A percentile compares a stretch with the other conserved stretches of the same genome.
Conservation (phyloP, 805 yeast genomes). For the Candida xyloterini region DNA sequence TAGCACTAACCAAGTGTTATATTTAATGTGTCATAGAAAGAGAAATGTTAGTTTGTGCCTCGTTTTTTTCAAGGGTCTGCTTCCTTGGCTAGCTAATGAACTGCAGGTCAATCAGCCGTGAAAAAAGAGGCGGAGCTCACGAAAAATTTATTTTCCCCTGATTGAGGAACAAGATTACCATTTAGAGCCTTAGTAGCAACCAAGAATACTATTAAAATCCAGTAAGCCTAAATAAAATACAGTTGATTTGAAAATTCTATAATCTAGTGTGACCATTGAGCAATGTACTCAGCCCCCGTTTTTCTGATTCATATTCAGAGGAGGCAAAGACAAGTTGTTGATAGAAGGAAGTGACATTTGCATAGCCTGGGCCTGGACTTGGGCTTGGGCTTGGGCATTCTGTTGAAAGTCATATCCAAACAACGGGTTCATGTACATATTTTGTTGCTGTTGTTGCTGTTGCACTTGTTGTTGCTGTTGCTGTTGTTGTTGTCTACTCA, state of each 20-base stretch:
- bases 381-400: slow-evolving; percentile 17
- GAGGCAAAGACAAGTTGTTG: slow-evolving; percentile 32
- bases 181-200: no score
- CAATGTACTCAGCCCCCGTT: slow-evolving; percentile 12
- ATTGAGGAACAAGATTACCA: no score
- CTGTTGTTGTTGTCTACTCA: slow-evolving; percentile 23
- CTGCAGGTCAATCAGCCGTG: background rate
- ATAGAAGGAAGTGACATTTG: slow-evolving; percentile 29
- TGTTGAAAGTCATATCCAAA: slow-evolving; percentile 24
- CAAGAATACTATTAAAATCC: background rate
- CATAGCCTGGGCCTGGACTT: slow-evolving; percentile 21
- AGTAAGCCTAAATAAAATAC: slow-evolving; percentile 5
- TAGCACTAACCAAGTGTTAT: background rate
- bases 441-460: slow-evolving; percentile 13
- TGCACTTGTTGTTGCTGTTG: slow-evolving; percentile 20
- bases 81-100: background rate
- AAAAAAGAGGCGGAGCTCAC: slow-evolving; percentile 11
- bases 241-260: background rate
- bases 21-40: background rate
- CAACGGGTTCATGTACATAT: slow-evolving; percentile 18
- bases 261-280: background rate
- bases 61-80: slow-evolving; percentile 7
- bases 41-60: background rate
- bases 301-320: slow-evolving; percentile 30
- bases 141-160: background rate